Percentiles rank a stretch among this genome's conserved stretches.
Evolutionary conservation across 148 eudicot genomes (phyloP).

Genomic region (Vaccinium corymbosum): DNA sequence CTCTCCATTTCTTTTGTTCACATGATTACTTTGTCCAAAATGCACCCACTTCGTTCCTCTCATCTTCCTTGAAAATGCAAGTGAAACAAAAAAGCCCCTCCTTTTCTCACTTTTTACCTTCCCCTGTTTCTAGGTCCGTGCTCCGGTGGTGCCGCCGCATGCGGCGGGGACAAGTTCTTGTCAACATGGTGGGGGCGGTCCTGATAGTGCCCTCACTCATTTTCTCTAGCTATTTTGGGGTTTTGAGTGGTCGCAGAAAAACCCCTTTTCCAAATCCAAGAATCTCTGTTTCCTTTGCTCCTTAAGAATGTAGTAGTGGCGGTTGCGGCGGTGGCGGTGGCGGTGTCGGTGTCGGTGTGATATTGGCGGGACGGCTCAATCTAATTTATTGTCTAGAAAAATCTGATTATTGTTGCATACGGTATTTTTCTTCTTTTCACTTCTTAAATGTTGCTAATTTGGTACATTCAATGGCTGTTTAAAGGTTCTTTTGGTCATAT

Average conservation of each 20-base stretch:
- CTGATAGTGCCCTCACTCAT: background rate
- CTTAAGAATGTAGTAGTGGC: conserved; percentile 14
- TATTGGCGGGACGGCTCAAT: conserved; percentile 64
- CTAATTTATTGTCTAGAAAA: conserved; percentile 22
- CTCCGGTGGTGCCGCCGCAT: background rate
- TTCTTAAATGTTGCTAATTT: conserved; percentile 6
- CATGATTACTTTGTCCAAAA: conserved; percentile 7
- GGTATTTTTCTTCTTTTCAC: background rate
- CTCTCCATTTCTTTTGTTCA: background rate
- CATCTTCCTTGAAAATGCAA: background rate
- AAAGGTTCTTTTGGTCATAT: conserved; percentile 14
- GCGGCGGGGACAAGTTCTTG: background rate
- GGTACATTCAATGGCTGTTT: background rate
- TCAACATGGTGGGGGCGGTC: background rate
- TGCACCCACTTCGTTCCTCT: background rate
- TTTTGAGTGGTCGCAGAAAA: conserved; percentile 6
- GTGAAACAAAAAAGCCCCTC: background rate
- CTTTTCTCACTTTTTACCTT: background rate
- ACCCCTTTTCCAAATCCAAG: background rate
- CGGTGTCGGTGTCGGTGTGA: conserved; percentile 8
- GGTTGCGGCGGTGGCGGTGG: conserved; percentile 21
- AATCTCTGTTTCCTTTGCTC: background rate
- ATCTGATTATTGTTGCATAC: conserved; percentile 22
- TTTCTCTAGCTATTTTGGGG: background rate
- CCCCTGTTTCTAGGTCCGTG: background rate